Conservation (phyloP, 352 stramenopile species). For the Globisporangium nunn region DNA sequence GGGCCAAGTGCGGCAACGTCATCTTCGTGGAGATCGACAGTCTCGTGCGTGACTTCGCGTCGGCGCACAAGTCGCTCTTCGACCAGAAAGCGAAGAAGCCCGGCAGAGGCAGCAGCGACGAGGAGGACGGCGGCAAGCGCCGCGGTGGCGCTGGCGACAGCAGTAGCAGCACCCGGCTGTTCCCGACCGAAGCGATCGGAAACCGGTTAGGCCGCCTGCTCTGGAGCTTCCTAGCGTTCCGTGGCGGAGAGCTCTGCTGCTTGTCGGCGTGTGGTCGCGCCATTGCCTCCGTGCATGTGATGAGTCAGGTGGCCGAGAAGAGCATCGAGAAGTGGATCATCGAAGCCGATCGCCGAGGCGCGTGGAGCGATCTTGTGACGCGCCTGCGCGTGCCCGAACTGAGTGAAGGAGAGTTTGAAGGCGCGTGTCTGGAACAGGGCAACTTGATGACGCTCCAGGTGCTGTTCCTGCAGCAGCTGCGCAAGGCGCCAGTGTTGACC, state of each 20-base stretch:
- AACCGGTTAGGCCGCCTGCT: constrained; percentile 54
- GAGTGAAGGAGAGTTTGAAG: constrained; percentile 76
- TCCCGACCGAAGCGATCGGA: constrained; percentile 44
- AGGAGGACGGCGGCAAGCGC: constrained; percentile 11
- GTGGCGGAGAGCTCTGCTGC: constrained; percentile 70
- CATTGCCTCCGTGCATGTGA: constrained; percentile 74
- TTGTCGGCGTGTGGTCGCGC: constrained; percentile 62
- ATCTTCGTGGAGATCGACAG: constrained; percentile 79
- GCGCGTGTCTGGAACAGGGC: constrained; percentile 56
- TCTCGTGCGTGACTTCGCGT: constrained; percentile 69
- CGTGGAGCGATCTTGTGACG: constrained; percentile 54
- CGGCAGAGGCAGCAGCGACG: constrained; percentile 9
- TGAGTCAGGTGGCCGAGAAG: constrained; percentile 74
- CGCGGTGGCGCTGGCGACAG: not conserved
- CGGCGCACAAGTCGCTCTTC: constrained; percentile 33
- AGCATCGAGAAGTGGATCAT: constrained; percentile 86
- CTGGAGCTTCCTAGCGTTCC: constrained; percentile 78
- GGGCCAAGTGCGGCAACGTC: constrained; percentile 79
- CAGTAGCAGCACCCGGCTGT: constrained; percentile 5
- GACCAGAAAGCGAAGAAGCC: constrained; percentile 17
- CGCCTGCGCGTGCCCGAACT: constrained; percentile 69
- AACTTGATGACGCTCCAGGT: constrained; percentile 76
- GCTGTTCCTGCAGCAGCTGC: constrained; percentile 69
- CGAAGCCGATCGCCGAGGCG: constrained; percentile 46
- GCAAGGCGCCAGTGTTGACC: constrained; percentile 47